These are phyloP conservation scores for Mortierella sp. DNA, from an alignment of 371 early-diverging fungal genomes.

Conservation along the genomic window DNA sequence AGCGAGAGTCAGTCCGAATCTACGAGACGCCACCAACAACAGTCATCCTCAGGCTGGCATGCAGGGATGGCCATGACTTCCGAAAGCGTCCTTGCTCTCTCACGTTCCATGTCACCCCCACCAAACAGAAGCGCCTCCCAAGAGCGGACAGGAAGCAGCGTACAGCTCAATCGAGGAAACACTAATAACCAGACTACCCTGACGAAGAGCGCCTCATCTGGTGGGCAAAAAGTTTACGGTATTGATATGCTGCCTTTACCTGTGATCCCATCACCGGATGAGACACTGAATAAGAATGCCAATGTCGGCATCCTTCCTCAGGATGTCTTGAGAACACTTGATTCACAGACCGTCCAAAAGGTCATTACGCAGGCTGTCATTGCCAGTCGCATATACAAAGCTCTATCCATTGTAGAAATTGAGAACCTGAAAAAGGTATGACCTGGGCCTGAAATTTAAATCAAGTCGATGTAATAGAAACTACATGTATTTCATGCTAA, in stretches of 20 bases:
- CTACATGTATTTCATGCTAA: neutral
- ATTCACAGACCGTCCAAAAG: slow-evolving; percentile 40
- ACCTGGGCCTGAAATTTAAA: neutral
- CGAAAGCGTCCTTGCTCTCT: slow-evolving; percentile 21
- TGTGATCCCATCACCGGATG: slow-evolving; percentile 51
- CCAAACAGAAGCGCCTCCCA: slow-evolving; percentile 14
- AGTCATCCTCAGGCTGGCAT: slow-evolving; percentile 1
- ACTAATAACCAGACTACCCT: slow-evolving; percentile 2
- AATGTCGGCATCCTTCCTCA: slow-evolving; percentile 48
- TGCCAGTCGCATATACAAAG: slow-evolving; percentile 52
- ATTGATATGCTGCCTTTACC: slow-evolving; percentile 47
- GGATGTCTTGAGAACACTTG: slow-evolving; percentile 43
- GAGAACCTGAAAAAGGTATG: slow-evolving; percentile 46
- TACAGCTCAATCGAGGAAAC: slow-evolving; percentile 3
- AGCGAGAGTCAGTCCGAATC: slow-evolving; percentile 39
- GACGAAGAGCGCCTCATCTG: neutral
- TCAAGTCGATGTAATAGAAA: too few relatives aligned
- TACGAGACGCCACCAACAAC: slow-evolving; percentile 15
- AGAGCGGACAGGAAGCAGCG: slow-evolving; percentile 21
- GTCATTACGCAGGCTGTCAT: slow-evolving; percentile 47
- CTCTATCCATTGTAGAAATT: slow-evolving; percentile 34
- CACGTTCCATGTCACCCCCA: slow-evolving; percentile 26
- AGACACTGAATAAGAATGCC: slow-evolving; percentile 24
- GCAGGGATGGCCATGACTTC: slow-evolving; percentile 11
- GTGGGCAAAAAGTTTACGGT: slow-evolving; percentile 39